phyloP scores from a whole-genome alignment of 768 basidiomycete genomes.

The Clitopilus passeckerianus region DNA sequence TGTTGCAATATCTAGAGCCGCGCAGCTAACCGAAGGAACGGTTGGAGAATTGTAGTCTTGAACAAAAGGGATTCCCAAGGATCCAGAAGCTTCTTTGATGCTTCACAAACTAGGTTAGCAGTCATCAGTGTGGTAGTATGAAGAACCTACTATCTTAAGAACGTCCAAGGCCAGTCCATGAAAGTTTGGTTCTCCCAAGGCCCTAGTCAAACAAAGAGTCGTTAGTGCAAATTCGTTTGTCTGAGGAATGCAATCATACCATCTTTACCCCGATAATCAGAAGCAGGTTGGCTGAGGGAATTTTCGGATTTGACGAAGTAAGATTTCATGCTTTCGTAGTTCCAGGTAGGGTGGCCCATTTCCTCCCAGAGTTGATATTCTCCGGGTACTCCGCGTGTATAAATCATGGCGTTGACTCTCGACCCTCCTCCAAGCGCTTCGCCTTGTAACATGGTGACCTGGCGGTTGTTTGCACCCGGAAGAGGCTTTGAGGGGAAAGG shows the following conservation, averaged over 20 bases:
- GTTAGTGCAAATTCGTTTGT: background rate
- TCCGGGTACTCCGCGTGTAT: slow-evolving; percentile 19
- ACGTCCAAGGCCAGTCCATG: slow-evolving; percentile 4
- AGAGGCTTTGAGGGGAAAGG: slow-evolving; percentile 12
- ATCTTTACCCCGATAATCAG: slow-evolving; percentile 4
- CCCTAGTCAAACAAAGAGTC: slow-evolving; percentile 4
- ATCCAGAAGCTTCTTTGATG: slow-evolving; percentile 6
- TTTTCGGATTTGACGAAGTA: slow-evolving; percentile 20
- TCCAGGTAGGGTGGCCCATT: slow-evolving; percentile 21
- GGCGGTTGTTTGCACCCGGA: slow-evolving; percentile 4
- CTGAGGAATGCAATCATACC: slow-evolving; percentile 3
- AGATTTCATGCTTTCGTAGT: slow-evolving; percentile 17
- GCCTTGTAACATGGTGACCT: slow-evolving; percentile 14
- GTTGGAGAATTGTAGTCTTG: slow-evolving; percentile 14
- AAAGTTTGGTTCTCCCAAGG: slow-evolving; percentile 12
- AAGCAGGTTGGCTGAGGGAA: background rate
- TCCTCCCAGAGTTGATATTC: slow-evolving; percentile 23
- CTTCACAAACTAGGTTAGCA: background rate
- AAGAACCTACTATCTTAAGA: slow-evolving; percentile 2
- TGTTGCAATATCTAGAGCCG: slow-evolving; percentile 15
- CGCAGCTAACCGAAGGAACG: slow-evolving; percentile 11
- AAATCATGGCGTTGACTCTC: slow-evolving; percentile 22
- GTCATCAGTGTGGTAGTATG: background rate
- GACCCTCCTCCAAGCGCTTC: slow-evolving; percentile 24
- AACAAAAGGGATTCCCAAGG: slow-evolving; percentile 14